These are phyloP conservation scores for Fusarium sp. DNA, from an alignment of 2,329 filamentous ascomycete genomes.

Conservation along the genomic window DNA sequence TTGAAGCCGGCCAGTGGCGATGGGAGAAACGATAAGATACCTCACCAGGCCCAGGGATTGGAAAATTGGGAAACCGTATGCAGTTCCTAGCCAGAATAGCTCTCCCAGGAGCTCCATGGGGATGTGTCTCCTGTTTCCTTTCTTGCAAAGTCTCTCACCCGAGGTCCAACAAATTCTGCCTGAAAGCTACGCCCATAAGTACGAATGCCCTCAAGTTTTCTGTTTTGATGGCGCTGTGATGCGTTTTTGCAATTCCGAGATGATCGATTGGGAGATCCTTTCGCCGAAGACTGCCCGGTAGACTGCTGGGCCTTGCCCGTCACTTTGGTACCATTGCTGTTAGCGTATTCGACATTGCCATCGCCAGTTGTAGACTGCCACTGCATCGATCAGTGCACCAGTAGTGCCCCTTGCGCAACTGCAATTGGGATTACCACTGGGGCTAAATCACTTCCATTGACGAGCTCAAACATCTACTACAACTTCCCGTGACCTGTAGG, in stretches of 20 bases:
- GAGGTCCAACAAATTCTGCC: not conserved
- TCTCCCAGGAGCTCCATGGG: not conserved
- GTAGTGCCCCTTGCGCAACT: too few species aligned
- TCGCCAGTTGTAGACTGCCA: not conserved
- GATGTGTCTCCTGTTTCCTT: too few species aligned
- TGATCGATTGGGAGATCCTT: not conserved
- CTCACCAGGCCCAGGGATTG: not conserved
- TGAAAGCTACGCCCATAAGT: not conserved
- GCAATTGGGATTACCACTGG: not conserved
- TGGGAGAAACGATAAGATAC: not conserved
- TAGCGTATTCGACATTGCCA: too few species aligned
- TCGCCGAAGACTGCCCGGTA: not conserved
- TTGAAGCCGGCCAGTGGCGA: rapidly evolving
- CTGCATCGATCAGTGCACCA: not conserved
- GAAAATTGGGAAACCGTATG: too few species aligned
- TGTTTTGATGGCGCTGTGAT: too few species aligned
- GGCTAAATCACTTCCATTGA: too few species aligned
- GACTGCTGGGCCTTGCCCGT: not conserved
- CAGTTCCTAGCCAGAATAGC: not conserved
- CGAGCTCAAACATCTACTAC: not conserved
- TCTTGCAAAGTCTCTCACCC: too few species aligned
- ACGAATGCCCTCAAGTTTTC: not conserved
- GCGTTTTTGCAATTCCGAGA: too few species aligned
- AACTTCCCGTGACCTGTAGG: too few species aligned
- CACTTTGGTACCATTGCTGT: not conserved